A percentile compares a stretch with the other conserved stretches of the same genome.
Conservation (phyloP, 345 rosid genomes). For the Eutrema japonicum region DNA sequence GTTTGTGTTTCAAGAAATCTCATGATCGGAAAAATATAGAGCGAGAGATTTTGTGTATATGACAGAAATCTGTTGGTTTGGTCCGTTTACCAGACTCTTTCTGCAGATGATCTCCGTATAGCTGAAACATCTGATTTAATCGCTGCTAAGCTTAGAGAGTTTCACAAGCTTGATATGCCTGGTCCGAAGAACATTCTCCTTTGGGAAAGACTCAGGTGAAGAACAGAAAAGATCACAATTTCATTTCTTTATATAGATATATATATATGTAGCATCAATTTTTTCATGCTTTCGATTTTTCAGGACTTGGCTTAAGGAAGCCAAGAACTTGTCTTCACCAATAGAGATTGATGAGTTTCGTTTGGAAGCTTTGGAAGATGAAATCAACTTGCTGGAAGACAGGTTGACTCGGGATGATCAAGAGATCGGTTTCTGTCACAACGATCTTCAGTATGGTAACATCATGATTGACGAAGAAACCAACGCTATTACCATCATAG, state of each 20-base stretch:
- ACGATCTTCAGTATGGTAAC: slow-evolving; percentile 96
- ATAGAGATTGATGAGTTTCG: slow-evolving; percentile 58
- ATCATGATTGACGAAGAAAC: slow-evolving; percentile 95
- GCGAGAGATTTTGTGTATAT: slow-evolving; percentile 33
- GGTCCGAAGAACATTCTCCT: slow-evolving; percentile 59
- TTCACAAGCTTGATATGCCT: slow-evolving; percentile 86
- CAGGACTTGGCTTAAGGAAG: slow-evolving; percentile 68
- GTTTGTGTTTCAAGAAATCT: slow-evolving; percentile 30
- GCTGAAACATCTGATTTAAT: slow-evolving; percentile 64
- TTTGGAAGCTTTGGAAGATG: slow-evolving; percentile 61
- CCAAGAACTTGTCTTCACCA: slow-evolving; percentile 57
- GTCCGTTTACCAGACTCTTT: slow-evolving; percentile 70
- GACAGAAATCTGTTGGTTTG: slow-evolving; percentile 32
- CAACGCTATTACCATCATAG: slow-evolving; percentile 72
- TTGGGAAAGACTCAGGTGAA: slow-evolving; percentile 83
- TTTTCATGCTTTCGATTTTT: background rate
- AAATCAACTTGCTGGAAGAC: slow-evolving; percentile 60
- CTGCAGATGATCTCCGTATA: slow-evolving; percentile 81
- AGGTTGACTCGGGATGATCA: slow-evolving; percentile 52
- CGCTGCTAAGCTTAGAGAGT: slow-evolving; percentile 81
- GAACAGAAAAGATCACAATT: background rate
- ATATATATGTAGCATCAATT: background rate
- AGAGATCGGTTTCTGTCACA: slow-evolving; percentile 88
- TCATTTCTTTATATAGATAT: background rate
- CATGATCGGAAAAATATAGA: background rate